Evolutionary conservation across 306 rosid species (phyloP).

Genomic region (Sophora flavescens): DNA sequence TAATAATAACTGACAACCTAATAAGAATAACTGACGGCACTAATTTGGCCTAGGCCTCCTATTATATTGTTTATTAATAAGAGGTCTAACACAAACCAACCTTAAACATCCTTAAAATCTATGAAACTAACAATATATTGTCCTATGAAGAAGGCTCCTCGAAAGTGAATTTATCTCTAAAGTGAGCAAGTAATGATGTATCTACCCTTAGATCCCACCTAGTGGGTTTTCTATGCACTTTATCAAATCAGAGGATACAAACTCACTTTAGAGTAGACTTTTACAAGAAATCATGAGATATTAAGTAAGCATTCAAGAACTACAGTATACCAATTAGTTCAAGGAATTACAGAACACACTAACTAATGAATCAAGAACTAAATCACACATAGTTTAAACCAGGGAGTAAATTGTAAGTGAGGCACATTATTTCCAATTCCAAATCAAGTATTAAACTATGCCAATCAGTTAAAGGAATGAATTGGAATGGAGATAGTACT

Average conservation of each 20-base stretch:
- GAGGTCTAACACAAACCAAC: constrained; percentile 8
- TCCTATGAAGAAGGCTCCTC: neutral
- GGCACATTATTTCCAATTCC: constrained; percentile 18
- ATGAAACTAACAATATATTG: neutral
- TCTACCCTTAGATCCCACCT: too few species aligned
- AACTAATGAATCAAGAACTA: neutral
- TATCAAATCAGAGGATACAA: too few species aligned
- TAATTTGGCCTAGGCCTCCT: too few species aligned
- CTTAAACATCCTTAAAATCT: constrained; percentile 7
- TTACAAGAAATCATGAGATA: constrained; percentile 2
- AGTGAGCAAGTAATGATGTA: too few species aligned
- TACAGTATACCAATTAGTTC: neutral
- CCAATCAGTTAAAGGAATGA: neutral
- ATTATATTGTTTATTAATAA: too few species aligned
- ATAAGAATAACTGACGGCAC: too few species aligned
- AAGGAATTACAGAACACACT: neutral
- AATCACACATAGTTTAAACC: neutral
- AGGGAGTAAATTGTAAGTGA: neutral
- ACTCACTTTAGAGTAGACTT: too few species aligned
- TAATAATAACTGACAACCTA: too few species aligned
- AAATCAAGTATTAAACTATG: neutral
- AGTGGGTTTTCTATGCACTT: too few species aligned
- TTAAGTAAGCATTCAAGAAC: neutral
- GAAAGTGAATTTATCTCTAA: too few species aligned
- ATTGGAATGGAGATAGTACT: constrained; percentile 40